Conservation (phyloP, 768 basidiomycete species). For the Pulveroboletus sp. region DNA sequence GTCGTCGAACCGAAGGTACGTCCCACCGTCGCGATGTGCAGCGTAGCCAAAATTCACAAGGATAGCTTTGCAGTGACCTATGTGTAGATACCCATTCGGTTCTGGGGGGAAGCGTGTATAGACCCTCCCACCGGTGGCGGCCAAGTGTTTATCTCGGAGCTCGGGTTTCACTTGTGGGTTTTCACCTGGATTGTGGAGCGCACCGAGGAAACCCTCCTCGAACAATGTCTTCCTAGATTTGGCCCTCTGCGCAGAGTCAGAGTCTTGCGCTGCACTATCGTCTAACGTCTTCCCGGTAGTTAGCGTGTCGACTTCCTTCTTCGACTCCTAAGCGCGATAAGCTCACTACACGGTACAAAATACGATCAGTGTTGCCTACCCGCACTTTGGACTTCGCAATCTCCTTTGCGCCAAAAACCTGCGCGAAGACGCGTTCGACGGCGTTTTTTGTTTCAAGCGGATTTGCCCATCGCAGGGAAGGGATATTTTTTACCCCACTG, state of each 20-base stretch:
- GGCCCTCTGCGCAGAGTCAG: constrained; percentile 34
- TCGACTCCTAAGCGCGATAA: constrained; percentile 39
- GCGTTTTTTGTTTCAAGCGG: constrained; percentile 81
- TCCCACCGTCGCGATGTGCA: constrained; percentile 85
- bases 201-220: constrained; percentile 89
- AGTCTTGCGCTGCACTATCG: constrained; percentile 27
- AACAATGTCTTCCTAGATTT: constrained; percentile 64
- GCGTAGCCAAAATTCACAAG: constrained; percentile 99
- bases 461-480: constrained; percentile 75
- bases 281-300: constrained; percentile 2
- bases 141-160: constrained; percentile 78
- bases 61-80: constrained; percentile 97
- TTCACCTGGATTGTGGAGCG: constrained; percentile 88
- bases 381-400: constrained; percentile 60
- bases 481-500: constrained; percentile 54
- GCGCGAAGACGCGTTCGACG: constrained; percentile 63
- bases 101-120: constrained; percentile 98
- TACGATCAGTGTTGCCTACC: constrained; percentile 33
- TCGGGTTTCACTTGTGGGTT: constrained; percentile 81
- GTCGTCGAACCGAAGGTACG: constrained; percentile 95
- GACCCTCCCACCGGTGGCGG: constrained; percentile 74
- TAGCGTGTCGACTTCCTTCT: constrained; percentile 37
- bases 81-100: constrained; percentile 94
- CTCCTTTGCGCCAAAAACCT: constrained; percentile 71
- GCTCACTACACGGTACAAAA: not conserved